Conservation (phyloP, 306 rosid genomes). For the Citrullus mucosospermus region DNA sequence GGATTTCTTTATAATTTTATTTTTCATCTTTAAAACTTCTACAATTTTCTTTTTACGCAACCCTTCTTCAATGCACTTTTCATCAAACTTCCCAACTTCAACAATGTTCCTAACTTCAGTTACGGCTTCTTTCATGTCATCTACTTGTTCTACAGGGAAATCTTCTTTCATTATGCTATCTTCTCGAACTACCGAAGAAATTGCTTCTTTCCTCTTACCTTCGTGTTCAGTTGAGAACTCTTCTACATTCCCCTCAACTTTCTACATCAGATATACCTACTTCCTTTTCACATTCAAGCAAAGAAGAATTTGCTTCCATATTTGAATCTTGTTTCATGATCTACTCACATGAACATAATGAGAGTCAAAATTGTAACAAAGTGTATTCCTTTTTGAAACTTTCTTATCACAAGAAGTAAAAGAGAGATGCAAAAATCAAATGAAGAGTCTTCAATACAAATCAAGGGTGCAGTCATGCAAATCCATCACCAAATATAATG, state of each 20-base stretch:
- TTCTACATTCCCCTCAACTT: neutral
- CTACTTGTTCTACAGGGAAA: constrained; percentile 27
- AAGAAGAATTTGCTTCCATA: neutral
- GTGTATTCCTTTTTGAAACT: neutral
- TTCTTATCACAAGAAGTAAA: neutral
- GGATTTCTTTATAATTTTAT: constrained; percentile 41
- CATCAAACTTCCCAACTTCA: constrained; percentile 14
- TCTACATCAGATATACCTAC: neutral
- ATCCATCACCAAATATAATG: too few relatives aligned
- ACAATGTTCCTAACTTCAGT: constrained; percentile 6
- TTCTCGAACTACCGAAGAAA: constrained; percentile 2
- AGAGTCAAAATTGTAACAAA: neutral
- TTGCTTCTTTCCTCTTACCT: neutral
- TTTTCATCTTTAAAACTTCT: constrained; percentile 33
- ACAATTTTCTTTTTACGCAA: constrained; percentile 25
- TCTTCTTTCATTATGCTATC: neutral
- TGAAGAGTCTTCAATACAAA: neutral
- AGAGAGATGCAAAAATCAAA: neutral
- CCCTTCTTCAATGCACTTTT: constrained; percentile 18
- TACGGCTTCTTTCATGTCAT: constrained; percentile 7
- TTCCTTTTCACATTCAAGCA: constrained; percentile 10
- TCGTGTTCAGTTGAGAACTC: neutral
- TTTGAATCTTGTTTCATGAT: constrained; percentile 6
- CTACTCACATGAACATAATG: neutral
- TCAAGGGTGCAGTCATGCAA: neutral